Evolutionary conservation across 2,329 filamentous ascomycete genomes (phyloP).

Genomic region (Lasiodiplodia theobromae): DNA sequence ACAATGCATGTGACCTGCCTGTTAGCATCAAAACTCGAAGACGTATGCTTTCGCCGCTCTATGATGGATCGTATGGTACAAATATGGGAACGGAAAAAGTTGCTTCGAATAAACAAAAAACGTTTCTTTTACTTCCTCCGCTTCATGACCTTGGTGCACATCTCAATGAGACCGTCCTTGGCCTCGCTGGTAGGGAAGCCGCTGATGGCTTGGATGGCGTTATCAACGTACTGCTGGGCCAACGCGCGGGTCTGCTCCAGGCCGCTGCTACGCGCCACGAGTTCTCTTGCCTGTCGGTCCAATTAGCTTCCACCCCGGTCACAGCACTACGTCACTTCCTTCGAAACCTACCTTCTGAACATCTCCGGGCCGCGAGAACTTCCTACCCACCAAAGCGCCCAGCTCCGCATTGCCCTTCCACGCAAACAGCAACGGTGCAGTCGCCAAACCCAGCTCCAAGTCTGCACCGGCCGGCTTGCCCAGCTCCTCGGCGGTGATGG

Average conservation of each 20-base stretch:
- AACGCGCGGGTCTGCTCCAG: conserved; percentile 90
- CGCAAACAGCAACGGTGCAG: conserved; percentile 91
- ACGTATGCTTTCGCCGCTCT: conserved; percentile 5
- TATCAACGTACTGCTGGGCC: conserved; percentile 88
- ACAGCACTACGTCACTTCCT: not conserved
- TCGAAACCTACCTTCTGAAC: conserved; percentile 73
- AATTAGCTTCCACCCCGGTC: not conserved
- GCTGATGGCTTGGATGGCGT: conserved; percentile 83
- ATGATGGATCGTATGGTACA: conserved; percentile 17
- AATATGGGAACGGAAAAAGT: not conserved
- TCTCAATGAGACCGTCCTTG: conserved; percentile 88
- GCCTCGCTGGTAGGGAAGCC: conserved; percentile 93
- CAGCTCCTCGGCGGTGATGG: conserved; percentile 80
- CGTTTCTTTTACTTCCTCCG: conserved; percentile 74
- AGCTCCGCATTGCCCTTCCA: conserved; percentile 90
- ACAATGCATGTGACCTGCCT: not conserved
- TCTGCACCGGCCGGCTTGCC: conserved; percentile 96
- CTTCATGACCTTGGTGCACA: conserved; percentile 91
- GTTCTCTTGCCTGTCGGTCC: conserved; percentile 74
- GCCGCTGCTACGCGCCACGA: conserved; percentile 84
- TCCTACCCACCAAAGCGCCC: conserved; percentile 87
- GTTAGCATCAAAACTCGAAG: not conserved
- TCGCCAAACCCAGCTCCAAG: conserved; percentile 89
- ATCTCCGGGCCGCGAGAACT: conserved; percentile 85
- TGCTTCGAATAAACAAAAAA: not conserved